Percentiles rank a stretch among this genome's conserved stretches.
These are phyloP conservation scores for Lumnitzera littorea DNA, from an alignment of 345 rosid species.

Conservation along the genomic window DNA sequence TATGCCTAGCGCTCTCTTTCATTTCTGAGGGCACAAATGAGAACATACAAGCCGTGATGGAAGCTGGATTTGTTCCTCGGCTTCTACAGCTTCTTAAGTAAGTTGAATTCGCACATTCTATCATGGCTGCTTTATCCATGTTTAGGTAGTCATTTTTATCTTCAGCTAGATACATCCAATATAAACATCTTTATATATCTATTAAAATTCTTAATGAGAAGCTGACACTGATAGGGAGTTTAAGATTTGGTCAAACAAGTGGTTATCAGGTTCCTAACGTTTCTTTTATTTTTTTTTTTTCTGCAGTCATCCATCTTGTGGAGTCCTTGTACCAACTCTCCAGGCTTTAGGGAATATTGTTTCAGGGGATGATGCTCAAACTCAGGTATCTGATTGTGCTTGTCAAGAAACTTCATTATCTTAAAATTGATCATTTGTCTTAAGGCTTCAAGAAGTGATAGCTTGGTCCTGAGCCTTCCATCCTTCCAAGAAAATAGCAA, in stretches of 20 bases:
- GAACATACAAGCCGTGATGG: conserved; percentile 32
- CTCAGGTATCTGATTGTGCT: conserved; percentile 41
- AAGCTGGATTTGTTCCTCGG: conserved; percentile 26
- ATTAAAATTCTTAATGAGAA: too few relatives aligned
- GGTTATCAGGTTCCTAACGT: too few relatives aligned
- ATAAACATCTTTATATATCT: too few relatives aligned
- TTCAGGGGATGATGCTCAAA: conserved; percentile 75
- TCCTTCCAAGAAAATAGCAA: too few relatives aligned
- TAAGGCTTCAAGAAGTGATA: background rate
- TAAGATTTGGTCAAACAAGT: too few relatives aligned
- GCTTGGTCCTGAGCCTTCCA: too few relatives aligned
- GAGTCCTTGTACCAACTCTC: conserved; percentile 67
- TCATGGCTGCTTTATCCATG: too few relatives aligned
- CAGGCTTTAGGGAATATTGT: conserved; percentile 70
- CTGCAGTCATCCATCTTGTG: conserved; percentile 59
- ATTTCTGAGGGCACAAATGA: conserved; percentile 31
- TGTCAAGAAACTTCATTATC: background rate
- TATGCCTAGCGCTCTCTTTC: conserved; percentile 37
- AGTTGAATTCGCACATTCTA: conserved; percentile 1
- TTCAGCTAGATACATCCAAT: too few relatives aligned
- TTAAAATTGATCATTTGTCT: background rate
- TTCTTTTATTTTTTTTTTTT: conserved; percentile 9
- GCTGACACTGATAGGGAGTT: too few relatives aligned
- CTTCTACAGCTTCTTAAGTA: conserved; percentile 31
- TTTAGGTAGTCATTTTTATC: too few relatives aligned